Evolutionary conservation across 2,329 filamentous ascomycete species (phyloP), one percentile per base, ranked within the genome.

Genomic region (Penicillium sp.): DNA sequence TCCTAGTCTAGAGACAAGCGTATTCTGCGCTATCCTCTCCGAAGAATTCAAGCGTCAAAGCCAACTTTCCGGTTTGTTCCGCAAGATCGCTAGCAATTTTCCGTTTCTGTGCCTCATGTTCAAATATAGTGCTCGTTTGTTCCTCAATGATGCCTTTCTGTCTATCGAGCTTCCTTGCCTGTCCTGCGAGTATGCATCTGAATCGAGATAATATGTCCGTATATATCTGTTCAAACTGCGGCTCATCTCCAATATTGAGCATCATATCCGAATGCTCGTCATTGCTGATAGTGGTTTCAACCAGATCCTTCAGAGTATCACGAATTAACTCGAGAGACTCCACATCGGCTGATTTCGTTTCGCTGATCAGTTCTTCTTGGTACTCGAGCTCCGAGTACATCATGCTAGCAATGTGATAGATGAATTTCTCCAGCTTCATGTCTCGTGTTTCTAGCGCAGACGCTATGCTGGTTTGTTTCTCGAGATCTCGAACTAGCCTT

Each of bases 381-480:
- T 38, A 44, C 3, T 44, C 47, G 21, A 49, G 28, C n/a, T 49
- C 41, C 12, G 5, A 37, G 5, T 39, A 37, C 28, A 49, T 45
- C 9, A 21, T 37, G 13, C 13, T 12, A 9, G 41, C 21, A 9
- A 17, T 17, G 19, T 21, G 12, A 24, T 24, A 3, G 12, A 45
- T 8, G n/a, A 33, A 21, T 32, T 45, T 28, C 15, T 22, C 45
- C n/a, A 39, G 19, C 15, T 48, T 48, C 2, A 3, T 13, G 5
- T 39, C 15, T 17, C 26, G 33, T 15, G 24, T 31, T 38, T 45
- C 41, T 2, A 32, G 26, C 6, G 34, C 6, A 28, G 19, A 24
- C 2, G 19, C 26, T 24, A 33, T 38, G 3, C 19, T 43, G 21
- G 24, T 44, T 6, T 43, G 37, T 21, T 35, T 22, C 15, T 22